Base-by-base conservation (phyloP, 257 asterid genomes). In the Salvia splendens region DNA sequence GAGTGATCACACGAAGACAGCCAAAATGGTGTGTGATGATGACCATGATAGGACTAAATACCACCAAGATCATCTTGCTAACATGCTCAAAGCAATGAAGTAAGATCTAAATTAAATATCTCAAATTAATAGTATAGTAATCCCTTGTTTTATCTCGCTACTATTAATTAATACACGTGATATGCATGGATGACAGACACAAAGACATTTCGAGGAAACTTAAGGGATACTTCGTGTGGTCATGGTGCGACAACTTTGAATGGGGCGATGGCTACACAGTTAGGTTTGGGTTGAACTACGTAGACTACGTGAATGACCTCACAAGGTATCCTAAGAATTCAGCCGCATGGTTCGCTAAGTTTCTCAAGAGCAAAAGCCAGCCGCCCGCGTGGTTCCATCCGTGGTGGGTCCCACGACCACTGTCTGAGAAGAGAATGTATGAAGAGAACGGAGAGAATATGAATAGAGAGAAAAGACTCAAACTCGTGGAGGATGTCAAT, bases 231-330 rank as follows among this genome's bases (percentile, higher is more conserved):
- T 73, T 73, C 7, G 62, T 58, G 10, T 82, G 84, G 80, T 46
- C 84, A 1, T 79, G 78, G 72, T 62, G 80, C 20, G 87, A 82
- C 58, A 79, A 71, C n/a, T 79, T 60, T 16, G 87, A 82, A 64
- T 76, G 84, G 84, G 9, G 3, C 9, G 54, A 61, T 0, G 86
- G 86, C 40, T 79, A 76, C 71, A 52, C 67, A 1, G 12, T 61
- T 65, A 58, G 82, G 64, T 79, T 82, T 42, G 86, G 86, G 12
- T 38, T 82, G 14, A 35, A 36, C 15, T 82, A 68, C 17, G 52
- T 73, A 0, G 86, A 82, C 54, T 82, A 17, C 33, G 12, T 52
- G 41, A 70, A 82, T 63, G 14, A 56, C 1, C 65, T 51, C 9
- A 47, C 52, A n/a, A 51, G 78, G 55, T 49, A 50, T 28, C 73